Conservation (phyloP, 805 yeast genomes). For the Myxozyma kluyveri region DNA sequence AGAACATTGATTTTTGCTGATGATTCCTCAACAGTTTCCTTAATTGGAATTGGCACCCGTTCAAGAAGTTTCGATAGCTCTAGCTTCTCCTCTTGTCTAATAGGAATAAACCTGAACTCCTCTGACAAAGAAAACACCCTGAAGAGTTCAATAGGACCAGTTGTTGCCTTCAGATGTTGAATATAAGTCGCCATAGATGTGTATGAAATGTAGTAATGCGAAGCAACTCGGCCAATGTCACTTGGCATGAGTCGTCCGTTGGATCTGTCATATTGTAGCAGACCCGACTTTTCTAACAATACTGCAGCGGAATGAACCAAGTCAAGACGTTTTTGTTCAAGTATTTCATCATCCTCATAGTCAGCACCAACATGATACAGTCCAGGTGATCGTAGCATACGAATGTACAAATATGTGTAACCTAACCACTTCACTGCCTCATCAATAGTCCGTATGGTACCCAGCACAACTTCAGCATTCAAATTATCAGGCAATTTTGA, state of each 20-base stretch:
- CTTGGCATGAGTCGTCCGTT: conserved; percentile 54
- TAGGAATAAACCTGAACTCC: conserved; percentile 80
- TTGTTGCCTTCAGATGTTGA: conserved; percentile 59
- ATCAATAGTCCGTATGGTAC: conserved; percentile 42
- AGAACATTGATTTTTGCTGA: conserved; percentile 74
- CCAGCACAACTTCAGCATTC: conserved; percentile 47
- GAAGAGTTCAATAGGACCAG: conserved; percentile 69
- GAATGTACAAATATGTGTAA: conserved; percentile 45
- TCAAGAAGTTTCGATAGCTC: conserved; percentile 70
- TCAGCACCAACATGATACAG: conserved; percentile 73
- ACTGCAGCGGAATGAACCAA: conserved; percentile 74
- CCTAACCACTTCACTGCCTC: conserved; percentile 50
- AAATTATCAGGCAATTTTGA: conserved; percentile 31
- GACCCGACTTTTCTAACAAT: conserved; percentile 53
- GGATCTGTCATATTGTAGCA: conserved; percentile 56
- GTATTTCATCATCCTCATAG: conserved; percentile 50
- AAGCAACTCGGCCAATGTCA: conserved; percentile 78
- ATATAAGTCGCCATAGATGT: conserved; percentile 69
- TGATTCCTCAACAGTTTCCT: conserved; percentile 67
- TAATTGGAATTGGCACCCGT: conserved; percentile 81
- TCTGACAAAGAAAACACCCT: conserved; percentile 75
- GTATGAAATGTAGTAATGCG: conserved; percentile 79
- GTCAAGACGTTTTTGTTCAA: conserved; percentile 58
- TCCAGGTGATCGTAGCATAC: conserved; percentile 65
- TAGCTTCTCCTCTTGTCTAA: conserved; percentile 77